Evolutionary conservation across 1,139 yeast species (phyloP), one percentile per base, ranked within the genome.

Genomic region (Kodamaea alishanica): DNA sequence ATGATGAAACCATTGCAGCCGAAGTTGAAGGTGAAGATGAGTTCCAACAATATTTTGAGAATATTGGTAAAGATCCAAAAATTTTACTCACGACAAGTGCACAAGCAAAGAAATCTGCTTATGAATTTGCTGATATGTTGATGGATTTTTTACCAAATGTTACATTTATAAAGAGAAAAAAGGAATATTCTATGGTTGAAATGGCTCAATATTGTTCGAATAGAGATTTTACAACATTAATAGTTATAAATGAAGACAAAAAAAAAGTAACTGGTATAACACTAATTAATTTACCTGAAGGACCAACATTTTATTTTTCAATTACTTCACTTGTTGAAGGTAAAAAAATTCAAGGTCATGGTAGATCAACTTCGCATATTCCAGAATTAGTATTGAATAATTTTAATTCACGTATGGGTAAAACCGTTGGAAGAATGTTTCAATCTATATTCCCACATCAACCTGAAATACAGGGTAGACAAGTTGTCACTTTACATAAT

Each of bases 391-490:
- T 92, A 26, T 71, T 94, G 56, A 92, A 92, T 61, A 92, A 92
- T 62, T 94, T 92, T 68, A 79, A 86, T 45, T 89, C 98, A 1
- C 73, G 96, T 50, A 72, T 94, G 47, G 98, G 98, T 61, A 82
- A 84, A 54, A 86, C 97, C 0, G 95, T 92, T 5, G 97, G 96
- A 25, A 73, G 95, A 45, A 66, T 92, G 46, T 92, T 92, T 66
- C 97, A 89, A 60, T 80, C 96, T 2, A 70, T 94, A 26, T 88
- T 90, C 65, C 98, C 98, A 2, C 89, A 85, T 44, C 77, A 78
- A 44, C 98, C 98, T 1, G 97, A 92, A 57, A 77, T 94, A 52
- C 84, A 85, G 61, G 98, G 98, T 28, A 77, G 98, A 52, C 97
- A 92, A 60, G 98, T 88, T 37, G 84, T 92, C 30, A 92, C 98